Evolutionary conservation across 2,329 filamentous ascomycete species (phyloP), one percentile per base, ranked within the genome.

Genomic region (Monosporascus sp.): DNA sequence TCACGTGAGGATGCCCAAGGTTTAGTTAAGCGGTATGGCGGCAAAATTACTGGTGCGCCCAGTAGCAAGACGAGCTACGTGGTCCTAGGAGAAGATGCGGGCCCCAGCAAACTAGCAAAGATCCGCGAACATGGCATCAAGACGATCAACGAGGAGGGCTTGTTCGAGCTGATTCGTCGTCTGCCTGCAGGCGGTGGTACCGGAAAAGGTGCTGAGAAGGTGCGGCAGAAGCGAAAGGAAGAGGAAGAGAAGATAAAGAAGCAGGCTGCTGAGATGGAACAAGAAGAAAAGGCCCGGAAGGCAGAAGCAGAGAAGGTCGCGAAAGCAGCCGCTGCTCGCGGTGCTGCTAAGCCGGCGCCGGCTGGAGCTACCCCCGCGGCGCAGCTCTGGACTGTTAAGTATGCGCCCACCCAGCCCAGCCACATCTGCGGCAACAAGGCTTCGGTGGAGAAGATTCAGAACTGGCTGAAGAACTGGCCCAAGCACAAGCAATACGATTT

Each of bases 361-460:
- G 60, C 72, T n/a, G 68, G 72, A 9, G 62, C 68, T 2, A 65
- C 65, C 22, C 65, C 76, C 1, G 78, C 84, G 50, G 80, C 83
- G 54, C 85, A 89, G 60, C 77, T 99, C 2, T 96, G 94, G 88
- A 99, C 94, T 2, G 89, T 87, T 45, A 97, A 97, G 64, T 97
- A 99, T 70, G 94, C 94, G 0, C 94, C 94, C 2, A 89, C 88
- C 1, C 81, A 87, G 51, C 77, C 95, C 44, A 87, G 74, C 53
- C 92, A 97, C 67, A 96, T 99, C 47, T 97, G 93, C 68, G 94
- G 94, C 58, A 99, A 99, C 73, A 97, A 97, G 70, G 79, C 74
- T 1, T 83, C 86, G 31, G 93, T 99, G 1, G 92, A 97, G 66
- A 95, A 88, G 67, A 86, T 99, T 11, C 90, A 95, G 65, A 78